phyloP scores from a whole-genome alignment of 768 basidiomycete species.

The Mycena latifolia region DNA sequence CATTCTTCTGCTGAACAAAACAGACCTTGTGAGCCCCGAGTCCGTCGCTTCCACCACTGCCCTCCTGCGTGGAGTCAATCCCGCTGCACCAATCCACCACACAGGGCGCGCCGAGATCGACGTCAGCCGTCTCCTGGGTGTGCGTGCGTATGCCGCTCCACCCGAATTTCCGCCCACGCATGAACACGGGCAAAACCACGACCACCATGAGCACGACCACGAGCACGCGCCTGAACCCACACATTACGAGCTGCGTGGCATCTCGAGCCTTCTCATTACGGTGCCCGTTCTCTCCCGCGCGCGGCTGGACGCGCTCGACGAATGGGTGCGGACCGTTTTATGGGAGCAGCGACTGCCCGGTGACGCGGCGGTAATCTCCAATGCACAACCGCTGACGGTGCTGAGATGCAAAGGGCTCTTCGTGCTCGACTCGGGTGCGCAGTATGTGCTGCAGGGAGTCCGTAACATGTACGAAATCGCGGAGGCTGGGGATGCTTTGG shows the following conservation, averaged over 20 bases:
- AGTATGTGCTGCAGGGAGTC: conserved; percentile 91
- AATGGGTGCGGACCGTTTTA: conserved; percentile 83
- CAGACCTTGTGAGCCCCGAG: conserved; percentile 72
- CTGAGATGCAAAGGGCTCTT: conserved; percentile 93
- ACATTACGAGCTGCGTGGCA: conserved; percentile 84
- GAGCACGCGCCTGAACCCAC: conserved; percentile 53
- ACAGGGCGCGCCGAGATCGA: conserved; percentile 83
- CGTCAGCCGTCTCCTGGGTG: conserved; percentile 80
- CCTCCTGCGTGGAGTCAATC: conserved; percentile 83
- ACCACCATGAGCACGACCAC: conserved; percentile 42
- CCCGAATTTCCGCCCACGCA: conserved; percentile 39
- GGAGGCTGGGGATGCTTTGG: conserved; percentile 57
- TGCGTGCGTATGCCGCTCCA: conserved; percentile 81
- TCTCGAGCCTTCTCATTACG: conserved; percentile 81
- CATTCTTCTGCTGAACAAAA: conserved; percentile 93
- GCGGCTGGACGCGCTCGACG: conserved; percentile 71
- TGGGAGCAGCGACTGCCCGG: conserved; percentile 79
- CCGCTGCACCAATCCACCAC: conserved; percentile 77
- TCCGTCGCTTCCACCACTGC: conserved; percentile 63
- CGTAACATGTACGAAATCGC: conserved; percentile 88
- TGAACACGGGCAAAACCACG: conserved; percentile 45
- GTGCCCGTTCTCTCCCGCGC: conserved; percentile 68
- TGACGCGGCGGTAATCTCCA: conserved; percentile 28
- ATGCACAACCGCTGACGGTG: conserved; percentile 60
- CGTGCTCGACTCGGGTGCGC: conserved; percentile 61